Percentiles rank a stretch among this genome's conserved stretches.
phyloP scores from a whole-genome alignment of 805 yeast species.

The Spathaspora arborariae region DNA sequence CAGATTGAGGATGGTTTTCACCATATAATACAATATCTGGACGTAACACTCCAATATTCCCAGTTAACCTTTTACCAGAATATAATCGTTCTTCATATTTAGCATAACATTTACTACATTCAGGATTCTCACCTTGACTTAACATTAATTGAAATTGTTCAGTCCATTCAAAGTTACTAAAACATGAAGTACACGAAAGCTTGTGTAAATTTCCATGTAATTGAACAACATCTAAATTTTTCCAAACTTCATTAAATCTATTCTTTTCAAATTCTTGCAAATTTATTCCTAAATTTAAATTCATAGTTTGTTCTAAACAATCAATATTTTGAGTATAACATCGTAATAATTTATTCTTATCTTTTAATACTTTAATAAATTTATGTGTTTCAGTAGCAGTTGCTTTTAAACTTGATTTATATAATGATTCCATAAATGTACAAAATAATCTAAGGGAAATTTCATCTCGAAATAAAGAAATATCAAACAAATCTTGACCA shows the following conservation, averaged over 20 bases:
- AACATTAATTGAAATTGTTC: slow-evolving; percentile 44
- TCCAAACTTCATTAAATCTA: slow-evolving; percentile 47
- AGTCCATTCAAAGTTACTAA: slow-evolving; percentile 57
- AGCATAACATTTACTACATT: slow-evolving; percentile 66
- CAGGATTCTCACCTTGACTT: slow-evolving; percentile 65
- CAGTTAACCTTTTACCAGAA: slow-evolving; percentile 71
- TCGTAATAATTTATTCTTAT: slow-evolving; percentile 63
- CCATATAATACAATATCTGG: slow-evolving; percentile 93
- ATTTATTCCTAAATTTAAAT: slow-evolving; percentile 56
- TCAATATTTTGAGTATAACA: slow-evolving; percentile 97
- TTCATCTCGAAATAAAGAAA: slow-evolving; percentile 70
- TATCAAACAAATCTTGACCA: slow-evolving; percentile 91
- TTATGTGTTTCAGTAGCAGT: slow-evolving; percentile 81
- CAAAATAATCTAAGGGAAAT: slow-evolving; percentile 71
- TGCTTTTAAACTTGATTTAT: slow-evolving; percentile 60
- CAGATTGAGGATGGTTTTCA: slow-evolving; percentile 88
- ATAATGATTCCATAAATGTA: slow-evolving; percentile 81
- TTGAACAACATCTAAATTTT: slow-evolving; percentile 73
- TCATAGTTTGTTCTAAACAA: slow-evolving; percentile 69
- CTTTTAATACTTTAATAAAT: slow-evolving; percentile 60
- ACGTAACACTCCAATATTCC: slow-evolving; percentile 69
- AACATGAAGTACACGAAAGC: slow-evolving; percentile 74
- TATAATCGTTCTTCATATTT: slow-evolving; percentile 52
- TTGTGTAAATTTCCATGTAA: slow-evolving; percentile 84
- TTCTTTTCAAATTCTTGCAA: slow-evolving; percentile 22